phyloP scores from a whole-genome alignment of 2,329 filamentous ascomycete genomes.

The Dactylellina haptotyla region DNA sequence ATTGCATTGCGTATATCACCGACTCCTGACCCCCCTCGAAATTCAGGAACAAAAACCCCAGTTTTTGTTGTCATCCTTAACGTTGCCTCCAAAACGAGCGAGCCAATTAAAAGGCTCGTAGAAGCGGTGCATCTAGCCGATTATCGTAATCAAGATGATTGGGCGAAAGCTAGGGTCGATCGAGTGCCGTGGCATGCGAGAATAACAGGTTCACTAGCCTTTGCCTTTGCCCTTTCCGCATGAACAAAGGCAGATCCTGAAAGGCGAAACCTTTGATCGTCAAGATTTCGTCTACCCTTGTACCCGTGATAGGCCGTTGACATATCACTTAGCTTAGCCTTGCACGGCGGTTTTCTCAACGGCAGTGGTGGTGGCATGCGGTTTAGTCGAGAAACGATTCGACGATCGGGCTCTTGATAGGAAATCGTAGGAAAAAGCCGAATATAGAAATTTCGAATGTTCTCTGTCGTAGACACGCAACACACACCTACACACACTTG shows the following conservation, averaged over 20 bases:
- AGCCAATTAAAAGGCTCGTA: conserved; percentile 29
- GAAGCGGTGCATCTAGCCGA: conserved; percentile 21
- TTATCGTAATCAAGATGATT: conserved; percentile 44
- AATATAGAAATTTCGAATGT: conserved; percentile 8
- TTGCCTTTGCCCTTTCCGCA: conserved; percentile 4
- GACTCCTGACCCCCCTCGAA: conserved; percentile 16
- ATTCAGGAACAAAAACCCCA: conserved; percentile 48
- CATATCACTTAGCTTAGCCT: conserved; percentile 8
- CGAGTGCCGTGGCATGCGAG: no score
- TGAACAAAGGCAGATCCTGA: conserved; percentile 30
- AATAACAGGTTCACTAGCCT: no score
- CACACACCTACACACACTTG: neutral
- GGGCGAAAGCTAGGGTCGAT: no score
- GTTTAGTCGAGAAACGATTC: conserved; percentile 1
- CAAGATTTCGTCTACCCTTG: conserved; percentile 32
- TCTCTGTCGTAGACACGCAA: conserved; percentile 19
- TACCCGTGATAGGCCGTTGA: conserved; percentile 27
- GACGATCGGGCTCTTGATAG: conserved; percentile 37
- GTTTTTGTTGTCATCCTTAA: conserved; percentile 33
- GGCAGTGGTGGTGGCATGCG: neutral
- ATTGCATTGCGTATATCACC: conserved; percentile 34
- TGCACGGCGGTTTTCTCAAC: neutral
- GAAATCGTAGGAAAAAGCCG: conserved; percentile 27
- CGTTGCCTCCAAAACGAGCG: conserved; percentile 8
- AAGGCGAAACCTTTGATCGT: conserved; percentile 40